These are phyloP conservation scores for Periglandula ipomoeae DNA, from an alignment of 2,329 filamentous ascomycete species.

Conservation along the genomic window DNA sequence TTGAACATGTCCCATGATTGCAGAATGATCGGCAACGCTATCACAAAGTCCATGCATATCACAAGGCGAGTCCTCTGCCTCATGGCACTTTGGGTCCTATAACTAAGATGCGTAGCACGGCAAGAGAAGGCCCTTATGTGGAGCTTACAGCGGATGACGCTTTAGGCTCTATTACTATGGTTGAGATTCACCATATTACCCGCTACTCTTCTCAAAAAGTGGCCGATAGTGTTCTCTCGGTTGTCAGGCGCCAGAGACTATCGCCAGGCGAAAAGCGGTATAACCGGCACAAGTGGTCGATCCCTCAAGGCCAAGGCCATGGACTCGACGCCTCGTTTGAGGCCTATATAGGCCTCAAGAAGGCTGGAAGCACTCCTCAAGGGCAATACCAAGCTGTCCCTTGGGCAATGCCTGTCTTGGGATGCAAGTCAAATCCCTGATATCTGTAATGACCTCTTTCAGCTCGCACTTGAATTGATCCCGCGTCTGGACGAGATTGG, in stretches of 20 bases:
- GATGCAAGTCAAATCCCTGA: conserved; percentile 13
- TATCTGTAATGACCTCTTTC: conserved; percentile 17
- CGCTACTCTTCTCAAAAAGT: conserved; percentile 12
- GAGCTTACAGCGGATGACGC: conserved; percentile 7
- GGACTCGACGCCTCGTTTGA: conserved; percentile 18
- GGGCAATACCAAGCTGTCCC: conserved; percentile 17
- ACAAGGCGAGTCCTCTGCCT: conserved; percentile 16
- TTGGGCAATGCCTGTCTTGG: conserved; percentile 20
- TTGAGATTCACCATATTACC: conserved; percentile 15
- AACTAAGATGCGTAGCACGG: too few species aligned
- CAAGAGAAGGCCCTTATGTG: conserved; percentile 12
- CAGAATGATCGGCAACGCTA: conserved; percentile 11
- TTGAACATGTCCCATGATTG: conserved; percentile 11
- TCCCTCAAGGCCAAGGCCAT: background rate
- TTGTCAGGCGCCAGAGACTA: conserved; percentile 16
- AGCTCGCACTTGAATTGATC: conserved; percentile 21
- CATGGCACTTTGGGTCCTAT: too few species aligned
- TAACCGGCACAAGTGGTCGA: conserved; percentile 6
- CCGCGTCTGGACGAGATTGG: conserved; percentile 23
- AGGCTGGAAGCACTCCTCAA: conserved; percentile 12
- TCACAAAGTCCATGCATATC: conserved; percentile 16
- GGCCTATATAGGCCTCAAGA: conserved; percentile 17
- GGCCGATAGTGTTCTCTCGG: conserved; percentile 13
- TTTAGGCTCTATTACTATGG: conserved; percentile 11
- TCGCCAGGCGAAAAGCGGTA: background rate